Evolutionary conservation across 192 early-diverging fungal genomes (phyloP), one percentile per base, ranked within the genome.

Genomic region (Pilaira anomala): DNA sequence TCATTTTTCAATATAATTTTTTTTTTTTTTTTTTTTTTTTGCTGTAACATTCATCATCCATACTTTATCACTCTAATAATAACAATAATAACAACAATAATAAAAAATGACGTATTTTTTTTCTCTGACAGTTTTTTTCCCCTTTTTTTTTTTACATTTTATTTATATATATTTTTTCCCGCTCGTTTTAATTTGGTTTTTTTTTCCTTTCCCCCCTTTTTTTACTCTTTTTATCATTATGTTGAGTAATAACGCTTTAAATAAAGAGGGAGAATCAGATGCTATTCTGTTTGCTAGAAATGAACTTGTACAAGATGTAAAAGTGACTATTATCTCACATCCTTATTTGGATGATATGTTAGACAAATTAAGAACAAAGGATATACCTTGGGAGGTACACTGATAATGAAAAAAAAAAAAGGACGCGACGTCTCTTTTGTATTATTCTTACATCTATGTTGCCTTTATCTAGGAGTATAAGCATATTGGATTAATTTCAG

Each of bases 321-420:
- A 73, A 48, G 42, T 77, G 5, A 73, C 74, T 7, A 67, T 91
- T 61, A 83, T 91, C 48, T 78, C 71, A 73, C 95, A 96, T 79
- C 71, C 83, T 49, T 93, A 91, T 68, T 86, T 96, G 44, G 87
- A 92, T 56, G 91, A 93, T 24, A 82, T 87, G 54, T 85, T 88
- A 19, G 76, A 69, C 16, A 75, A 75, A n/a, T 79, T 94, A 14
- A 81, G 90, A 21, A 79, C 77, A 13, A 83, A 84, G 59, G 81
- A 89, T 14, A 88, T 96, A 68, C 92, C 93, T 0, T 98, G 95
- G 95, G 90, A 95, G 83, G 91, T 91, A 75, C 39, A n/a, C n/a
- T n/a, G n/a, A n/a, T 14, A 52, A n/a, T 30, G 29, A 22, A 46
- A 11, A 48, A n/a, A n/a, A n/a, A n/a, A n/a, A n/a, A n/a, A n/a